Evolutionary conservation across 2,329 filamentous ascomycete species (phyloP), one percentile per base, ranked within the genome.

Genomic region (Epichloe sylvatica): DNA sequence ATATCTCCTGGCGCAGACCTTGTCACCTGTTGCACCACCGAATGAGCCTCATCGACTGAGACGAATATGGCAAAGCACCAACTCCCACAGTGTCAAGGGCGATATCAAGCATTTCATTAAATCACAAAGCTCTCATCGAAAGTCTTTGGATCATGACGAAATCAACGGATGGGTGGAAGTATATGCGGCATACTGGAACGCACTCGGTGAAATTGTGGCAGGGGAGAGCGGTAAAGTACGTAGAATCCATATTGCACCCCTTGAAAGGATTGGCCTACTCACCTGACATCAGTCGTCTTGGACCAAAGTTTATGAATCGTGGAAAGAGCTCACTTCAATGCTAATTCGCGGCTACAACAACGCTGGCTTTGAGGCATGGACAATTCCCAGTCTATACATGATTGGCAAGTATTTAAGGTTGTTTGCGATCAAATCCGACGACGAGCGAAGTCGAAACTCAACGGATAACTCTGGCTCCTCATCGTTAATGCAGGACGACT

Each of bases 381-480:
- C 89, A 0, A 81, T 98, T 47, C 90, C 92, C 3, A 90, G 86
- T 61, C 74, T 98, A 38, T 97, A 97, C 62, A 77, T 85, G 47
- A 82, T 84, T 23, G 90, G 89, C 49, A 94, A 88, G 67, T 89
- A 94, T 63, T 68, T 98, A 52, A 77, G 92, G 52, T 71, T 84
- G 41, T 94, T 95, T 67, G 92, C 92, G 45, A 92, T 96, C 64
- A 87, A 84, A 61, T 90, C 92, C 50, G 92, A 98, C 63, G 78
- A 83, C 37, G 83, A 86, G 60, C 71, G 75, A 23, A 69, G 64
- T 52, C 65, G 60, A 50, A 69, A 59, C 17, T 53, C 65, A 5
- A 56, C 55, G 15, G 62, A 65, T 6, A 65, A 60, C 35, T 68
- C 70, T 8, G 62, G 65, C 9, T 66, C 66, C 7, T 63, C 65